phyloP scores from a whole-genome alignment of 192 early-diverging fungal genomes.

The Podila epicladia region DNA sequence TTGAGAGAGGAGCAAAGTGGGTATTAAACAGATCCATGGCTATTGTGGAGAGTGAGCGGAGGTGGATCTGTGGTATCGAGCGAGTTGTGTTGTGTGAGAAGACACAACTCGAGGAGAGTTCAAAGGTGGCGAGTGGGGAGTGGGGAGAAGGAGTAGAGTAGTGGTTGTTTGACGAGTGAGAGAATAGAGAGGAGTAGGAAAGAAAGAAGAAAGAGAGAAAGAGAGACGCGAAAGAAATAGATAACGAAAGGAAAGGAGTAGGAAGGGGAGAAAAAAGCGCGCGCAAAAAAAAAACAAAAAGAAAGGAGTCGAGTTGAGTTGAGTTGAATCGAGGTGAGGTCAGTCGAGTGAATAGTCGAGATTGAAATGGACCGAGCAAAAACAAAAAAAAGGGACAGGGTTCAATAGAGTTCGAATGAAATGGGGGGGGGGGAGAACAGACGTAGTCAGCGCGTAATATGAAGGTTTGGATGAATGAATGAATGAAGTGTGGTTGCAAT shows the following conservation, averaged over 20 bases:
- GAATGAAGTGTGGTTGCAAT: neutral
- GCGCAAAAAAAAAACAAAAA: neutral
- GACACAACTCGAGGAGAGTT: neutral
- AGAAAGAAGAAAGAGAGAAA: neutral
- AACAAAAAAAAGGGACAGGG: neutral
- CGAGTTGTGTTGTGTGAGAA: neutral
- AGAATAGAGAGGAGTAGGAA: neutral
- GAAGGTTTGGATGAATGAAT: neutral
- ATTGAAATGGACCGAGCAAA: no score
- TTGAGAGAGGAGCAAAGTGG: slow-evolving; percentile 15
- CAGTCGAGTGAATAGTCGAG: no score
- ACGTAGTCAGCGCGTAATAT: no score
- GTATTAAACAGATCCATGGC: slow-evolving; percentile 25
- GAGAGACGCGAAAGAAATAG: neutral
- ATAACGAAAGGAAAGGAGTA: slow-evolving; percentile 1
- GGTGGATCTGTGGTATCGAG: neutral
- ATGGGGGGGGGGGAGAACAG: no score
- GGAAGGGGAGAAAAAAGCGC: slow-evolving; percentile 3
- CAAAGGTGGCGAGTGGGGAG: neutral
- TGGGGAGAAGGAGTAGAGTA: neutral
- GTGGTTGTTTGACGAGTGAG: neutral
- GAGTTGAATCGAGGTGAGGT: no score
- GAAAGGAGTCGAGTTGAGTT: neutral
- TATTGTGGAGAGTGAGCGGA: neutral
- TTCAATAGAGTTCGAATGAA: neutral